Conservation (phyloP, 495 filamentous ascomycete species). For the Penicillium salamii region DNA sequence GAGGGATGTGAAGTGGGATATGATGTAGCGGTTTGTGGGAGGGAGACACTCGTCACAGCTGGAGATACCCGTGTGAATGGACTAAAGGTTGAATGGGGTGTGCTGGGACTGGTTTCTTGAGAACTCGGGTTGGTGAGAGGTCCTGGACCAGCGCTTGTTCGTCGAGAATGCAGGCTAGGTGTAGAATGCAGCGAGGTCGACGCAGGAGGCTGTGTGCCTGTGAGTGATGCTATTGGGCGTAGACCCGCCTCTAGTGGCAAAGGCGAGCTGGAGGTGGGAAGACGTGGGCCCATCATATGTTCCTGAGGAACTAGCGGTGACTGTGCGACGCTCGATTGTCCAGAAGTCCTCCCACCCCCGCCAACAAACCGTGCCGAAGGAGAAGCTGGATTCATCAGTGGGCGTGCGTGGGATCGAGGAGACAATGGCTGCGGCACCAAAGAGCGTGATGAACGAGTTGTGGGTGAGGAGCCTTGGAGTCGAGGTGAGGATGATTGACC, state of each 20-base stretch:
- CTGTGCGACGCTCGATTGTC: slow-evolving; percentile 46
- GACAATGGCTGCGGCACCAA: slow-evolving; percentile 36
- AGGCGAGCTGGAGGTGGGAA: slow-evolving; percentile 26
- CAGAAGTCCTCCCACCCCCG: slow-evolving; percentile 34
- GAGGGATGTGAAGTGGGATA: slow-evolving; percentile 19
- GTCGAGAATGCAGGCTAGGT: slow-evolving; percentile 40
- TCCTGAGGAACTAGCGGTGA: slow-evolving; percentile 42
- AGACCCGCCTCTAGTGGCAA: slow-evolving; percentile 26
- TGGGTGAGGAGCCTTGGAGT: slow-evolving; percentile 33
- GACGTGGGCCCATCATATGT: slow-evolving; percentile 26
- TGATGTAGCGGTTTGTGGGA: slow-evolving; percentile 16
- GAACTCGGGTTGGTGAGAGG: slow-evolving; percentile 38
- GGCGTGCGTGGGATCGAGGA: slow-evolving; percentile 41
- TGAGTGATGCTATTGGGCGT: slow-evolving; percentile 25
- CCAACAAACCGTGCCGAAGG: slow-evolving; percentile 48
- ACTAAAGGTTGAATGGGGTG: slow-evolving; percentile 49
- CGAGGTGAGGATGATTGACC: slow-evolving; percentile 24
- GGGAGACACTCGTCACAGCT: slow-evolving; percentile 25
- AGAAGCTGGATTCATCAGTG: slow-evolving; percentile 64
- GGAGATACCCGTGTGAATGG: slow-evolving; percentile 50
- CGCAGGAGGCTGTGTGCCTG: slow-evolving; percentile 30
- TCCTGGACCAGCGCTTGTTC: slow-evolving; percentile 40
- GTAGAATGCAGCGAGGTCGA: slow-evolving; percentile 38
- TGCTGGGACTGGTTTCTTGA: slow-evolving; percentile 55
- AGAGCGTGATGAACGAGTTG: slow-evolving; percentile 31